A percentile compares a stretch with the other conserved stretches of the same genome.
These are phyloP conservation scores for Phytophthora lateralis DNA, from an alignment of 352 stramenopile genomes.

Conservation along the genomic window DNA sequence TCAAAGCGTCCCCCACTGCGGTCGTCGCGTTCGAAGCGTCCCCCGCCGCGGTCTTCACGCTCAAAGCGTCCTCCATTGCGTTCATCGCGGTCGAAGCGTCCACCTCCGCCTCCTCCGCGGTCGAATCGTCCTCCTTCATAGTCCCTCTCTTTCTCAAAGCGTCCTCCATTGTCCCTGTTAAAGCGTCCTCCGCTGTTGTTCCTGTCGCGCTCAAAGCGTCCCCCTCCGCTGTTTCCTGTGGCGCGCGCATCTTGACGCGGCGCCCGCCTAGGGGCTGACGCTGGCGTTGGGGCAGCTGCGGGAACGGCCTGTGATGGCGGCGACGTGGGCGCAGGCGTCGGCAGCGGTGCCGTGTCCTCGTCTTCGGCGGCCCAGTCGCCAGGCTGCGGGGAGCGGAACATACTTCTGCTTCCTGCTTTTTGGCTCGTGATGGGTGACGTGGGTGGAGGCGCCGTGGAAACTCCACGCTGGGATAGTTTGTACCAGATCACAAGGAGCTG, in stretches of 20 bases:
- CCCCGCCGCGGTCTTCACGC: conserved; percentile 8
- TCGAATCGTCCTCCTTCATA: conserved; percentile 11
- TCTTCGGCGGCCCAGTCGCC: conserved; percentile 82
- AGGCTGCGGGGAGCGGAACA: conserved; percentile 75
- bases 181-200: conserved; percentile 13
- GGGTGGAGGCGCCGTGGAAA: conserved; percentile 4
- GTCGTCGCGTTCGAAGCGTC: conserved; percentile 11
- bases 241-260: conserved; percentile 9
- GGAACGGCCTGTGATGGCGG: neutral
- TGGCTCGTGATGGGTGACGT: conserved; percentile 7
- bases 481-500: neutral
- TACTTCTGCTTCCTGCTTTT: conserved; percentile 21
- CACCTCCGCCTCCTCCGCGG: conserved; percentile 1
- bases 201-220: conserved; percentile 16
- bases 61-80: conserved; percentile 20
- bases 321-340: conserved; percentile 4
- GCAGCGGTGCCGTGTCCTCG: conserved; percentile 45
- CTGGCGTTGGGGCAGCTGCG: neutral
- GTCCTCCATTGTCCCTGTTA: conserved; percentile 15
- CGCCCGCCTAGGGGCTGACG: neutral
- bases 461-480: neutral
- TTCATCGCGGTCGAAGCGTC: conserved; percentile 20
- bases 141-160: conserved; percentile 16
- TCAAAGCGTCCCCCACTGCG: conserved; percentile 21
- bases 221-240: neutral